These are phyloP conservation scores for Biscogniauxia marginata DNA, from an alignment of 2,329 filamentous ascomycete genomes.

Conservation along the genomic window DNA sequence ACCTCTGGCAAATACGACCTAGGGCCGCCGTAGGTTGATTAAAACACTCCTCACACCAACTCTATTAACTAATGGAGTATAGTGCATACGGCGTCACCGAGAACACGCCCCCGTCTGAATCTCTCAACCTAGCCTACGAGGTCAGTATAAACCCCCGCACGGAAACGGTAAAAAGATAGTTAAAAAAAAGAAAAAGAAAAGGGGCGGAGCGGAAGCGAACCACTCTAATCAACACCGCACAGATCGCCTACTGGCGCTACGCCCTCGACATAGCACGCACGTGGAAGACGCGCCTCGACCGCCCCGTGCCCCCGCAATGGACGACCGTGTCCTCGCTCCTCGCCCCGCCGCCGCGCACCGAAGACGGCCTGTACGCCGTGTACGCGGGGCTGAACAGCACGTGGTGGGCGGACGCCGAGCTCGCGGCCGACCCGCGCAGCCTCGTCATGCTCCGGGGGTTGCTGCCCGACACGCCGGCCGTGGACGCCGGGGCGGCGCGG, in stretches of 20 bases:
- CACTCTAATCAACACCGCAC: background rate
- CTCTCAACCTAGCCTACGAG: constrained; percentile 49
- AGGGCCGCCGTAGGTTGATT: constrained; percentile 45
- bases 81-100: constrained; percentile 49
- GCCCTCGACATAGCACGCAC: constrained; percentile 43
- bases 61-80: background rate
- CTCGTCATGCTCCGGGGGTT: constrained; percentile 45
- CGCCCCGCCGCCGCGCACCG: constrained; percentile 41
- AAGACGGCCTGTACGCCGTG: constrained; percentile 44
- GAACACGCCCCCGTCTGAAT: constrained; percentile 47
- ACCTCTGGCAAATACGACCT: constrained; percentile 37
- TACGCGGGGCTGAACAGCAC: constrained; percentile 47
- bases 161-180: no score
- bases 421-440: constrained; percentile 43
- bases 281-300: constrained; percentile 43
- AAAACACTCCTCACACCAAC: constrained; percentile 3
- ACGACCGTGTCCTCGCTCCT: constrained; percentile 41
- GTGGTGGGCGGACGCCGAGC: constrained; percentile 40
- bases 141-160: no score
- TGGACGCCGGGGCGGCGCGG: constrained; percentile 36
- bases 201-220: no score
- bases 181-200: no score
- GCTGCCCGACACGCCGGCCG: constrained; percentile 38
- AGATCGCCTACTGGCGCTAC: constrained; percentile 48
- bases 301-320: constrained; percentile 40